phyloP scores from a whole-genome alignment of 352 stramenopile genomes.

The Pythium oligandrum region DNA sequence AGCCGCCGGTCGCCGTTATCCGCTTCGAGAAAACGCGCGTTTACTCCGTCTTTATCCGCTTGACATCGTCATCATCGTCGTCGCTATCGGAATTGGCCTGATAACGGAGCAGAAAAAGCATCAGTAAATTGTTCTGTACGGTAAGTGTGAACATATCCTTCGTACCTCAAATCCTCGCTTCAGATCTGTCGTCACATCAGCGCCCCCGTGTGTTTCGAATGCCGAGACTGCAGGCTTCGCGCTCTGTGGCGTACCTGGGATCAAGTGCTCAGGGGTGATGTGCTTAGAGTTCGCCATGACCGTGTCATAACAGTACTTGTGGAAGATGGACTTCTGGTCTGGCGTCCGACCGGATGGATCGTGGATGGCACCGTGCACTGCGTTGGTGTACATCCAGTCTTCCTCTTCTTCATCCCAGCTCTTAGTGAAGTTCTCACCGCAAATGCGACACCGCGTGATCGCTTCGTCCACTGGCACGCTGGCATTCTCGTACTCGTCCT shows the following conservation, averaged over 20 bases:
- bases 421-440: conserved; percentile 74
- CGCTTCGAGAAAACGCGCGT: too few relatives aligned
- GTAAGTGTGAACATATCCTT: too few relatives aligned
- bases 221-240: conserved; percentile 24
- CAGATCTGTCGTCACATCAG: conserved; percentile 15
- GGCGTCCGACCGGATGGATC: conserved; percentile 29
- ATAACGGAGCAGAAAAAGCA: conserved; percentile 5
- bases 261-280: conserved; percentile 70
- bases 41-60: conserved; percentile 58
- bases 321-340: conserved; percentile 77
- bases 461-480: conserved; percentile 74
- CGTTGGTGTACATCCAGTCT: conserved; percentile 89
- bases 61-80: conserved; percentile 64
- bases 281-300: conserved; percentile 79
- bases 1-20: neutral
- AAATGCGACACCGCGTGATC: conserved; percentile 81
- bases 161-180: neutral
- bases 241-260: conserved; percentile 38
- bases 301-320: conserved; percentile 88
- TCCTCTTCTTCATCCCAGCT: conserved; percentile 88
- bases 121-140: neutral
- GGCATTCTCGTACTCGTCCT: conserved; percentile 61
- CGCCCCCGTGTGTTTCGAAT: conserved; percentile 12
- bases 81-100: conserved; percentile 48
- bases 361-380: conserved; percentile 71